A percentile compares a stretch with the other conserved stretches of the same genome.
phyloP scores from a whole-genome alignment of 306 rosid species.

The Vigna hirtella region DNA sequence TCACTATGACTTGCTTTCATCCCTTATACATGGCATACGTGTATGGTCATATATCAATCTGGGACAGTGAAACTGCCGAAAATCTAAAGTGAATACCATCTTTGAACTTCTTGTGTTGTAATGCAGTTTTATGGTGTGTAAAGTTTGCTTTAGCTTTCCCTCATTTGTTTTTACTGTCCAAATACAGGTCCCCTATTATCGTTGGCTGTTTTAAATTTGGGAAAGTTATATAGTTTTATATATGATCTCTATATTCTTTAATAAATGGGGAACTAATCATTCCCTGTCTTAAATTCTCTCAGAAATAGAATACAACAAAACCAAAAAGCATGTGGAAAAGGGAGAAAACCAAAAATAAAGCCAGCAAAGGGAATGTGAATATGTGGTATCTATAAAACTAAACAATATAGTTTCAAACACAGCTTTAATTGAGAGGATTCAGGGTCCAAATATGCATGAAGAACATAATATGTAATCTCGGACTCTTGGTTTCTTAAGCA shows the following conservation, averaged over 20 bases:
- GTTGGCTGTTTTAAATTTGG: slow-evolving; percentile 43
- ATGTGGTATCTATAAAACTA: slow-evolving; percentile 34
- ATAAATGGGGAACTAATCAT: slow-evolving; percentile 54
- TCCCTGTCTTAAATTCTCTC: slow-evolving; percentile 48
- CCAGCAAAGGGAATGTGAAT: slow-evolving; percentile 41
- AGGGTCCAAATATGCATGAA: slow-evolving; percentile 35
- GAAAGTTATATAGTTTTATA: slow-evolving; percentile 39
- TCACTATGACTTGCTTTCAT: slow-evolving; percentile 42
- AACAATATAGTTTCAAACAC: slow-evolving; percentile 42
- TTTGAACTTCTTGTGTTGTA: slow-evolving; percentile 40
- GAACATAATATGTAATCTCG: slow-evolving; percentile 16
- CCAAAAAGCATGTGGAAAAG: slow-evolving; percentile 42
- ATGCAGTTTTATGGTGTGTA: slow-evolving; percentile 26
- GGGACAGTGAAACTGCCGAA: slow-evolving; percentile 31
- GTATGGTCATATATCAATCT: slow-evolving; percentile 48
- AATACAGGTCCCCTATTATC: slow-evolving; percentile 48
- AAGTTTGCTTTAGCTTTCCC: slow-evolving; percentile 47
- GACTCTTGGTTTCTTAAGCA: slow-evolving; percentile 44
- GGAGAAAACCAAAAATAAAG: slow-evolving; percentile 49
- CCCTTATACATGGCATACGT: slow-evolving; percentile 24
- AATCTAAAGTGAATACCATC: slow-evolving; percentile 46
- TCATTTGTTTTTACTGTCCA: slow-evolving; percentile 47
- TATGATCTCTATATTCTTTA: slow-evolving; percentile 41
- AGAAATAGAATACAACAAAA: slow-evolving; percentile 50
- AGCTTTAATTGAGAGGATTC: slow-evolving; percentile 41